Evolutionary conservation across 352 stramenopile species (phyloP).

Genomic region (Peronospora farinosa): DNA sequence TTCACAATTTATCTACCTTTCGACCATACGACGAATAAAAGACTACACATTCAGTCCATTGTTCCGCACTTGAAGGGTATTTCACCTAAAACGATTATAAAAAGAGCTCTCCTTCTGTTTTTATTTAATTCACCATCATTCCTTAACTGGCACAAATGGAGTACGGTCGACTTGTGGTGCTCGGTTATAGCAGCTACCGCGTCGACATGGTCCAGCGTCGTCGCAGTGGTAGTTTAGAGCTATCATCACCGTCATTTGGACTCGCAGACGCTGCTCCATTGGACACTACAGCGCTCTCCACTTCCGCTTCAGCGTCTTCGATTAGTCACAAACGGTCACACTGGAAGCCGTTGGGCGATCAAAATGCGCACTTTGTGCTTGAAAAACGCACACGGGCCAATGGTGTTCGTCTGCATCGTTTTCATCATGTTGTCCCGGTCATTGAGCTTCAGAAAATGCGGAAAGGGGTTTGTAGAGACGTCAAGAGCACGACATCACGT

Average conservation of each 20-base stretch:
- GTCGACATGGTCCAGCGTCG: slow-evolving; percentile 39
- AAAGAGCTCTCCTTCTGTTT: background rate
- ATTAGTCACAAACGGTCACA: slow-evolving; percentile 36
- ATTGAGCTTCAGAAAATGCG: slow-evolving; percentile 2
- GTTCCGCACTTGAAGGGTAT: too few species aligned
- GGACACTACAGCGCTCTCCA: background rate
- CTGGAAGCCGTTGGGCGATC: slow-evolving; percentile 66
- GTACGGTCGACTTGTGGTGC: slow-evolving; percentile 77
- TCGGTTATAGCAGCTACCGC: slow-evolving; percentile 82
- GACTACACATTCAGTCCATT: too few species aligned
- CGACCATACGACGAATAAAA: too few species aligned
- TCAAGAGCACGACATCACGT: slow-evolving; percentile 45
- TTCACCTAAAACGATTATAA: too few species aligned
- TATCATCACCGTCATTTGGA: slow-evolving; percentile 28
- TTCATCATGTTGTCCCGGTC: slow-evolving; percentile 48
- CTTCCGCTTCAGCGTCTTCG: background rate
- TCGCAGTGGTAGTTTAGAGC: slow-evolving; percentile 16
- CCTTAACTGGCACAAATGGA: slow-evolving; percentile 36
- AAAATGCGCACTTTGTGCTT: slow-evolving; percentile 66
- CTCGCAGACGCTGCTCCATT: slow-evolving; percentile 20
- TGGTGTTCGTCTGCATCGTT: slow-evolving; percentile 42
- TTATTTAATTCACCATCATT: slow-evolving; percentile 6
- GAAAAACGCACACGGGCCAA: slow-evolving; percentile 42
- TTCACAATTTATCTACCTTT: too few species aligned
- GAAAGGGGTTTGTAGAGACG: slow-evolving; percentile 23